Base-by-base conservation (phyloP, 257 asterid genomes). In the Cynanchum wilfordii region DNA sequence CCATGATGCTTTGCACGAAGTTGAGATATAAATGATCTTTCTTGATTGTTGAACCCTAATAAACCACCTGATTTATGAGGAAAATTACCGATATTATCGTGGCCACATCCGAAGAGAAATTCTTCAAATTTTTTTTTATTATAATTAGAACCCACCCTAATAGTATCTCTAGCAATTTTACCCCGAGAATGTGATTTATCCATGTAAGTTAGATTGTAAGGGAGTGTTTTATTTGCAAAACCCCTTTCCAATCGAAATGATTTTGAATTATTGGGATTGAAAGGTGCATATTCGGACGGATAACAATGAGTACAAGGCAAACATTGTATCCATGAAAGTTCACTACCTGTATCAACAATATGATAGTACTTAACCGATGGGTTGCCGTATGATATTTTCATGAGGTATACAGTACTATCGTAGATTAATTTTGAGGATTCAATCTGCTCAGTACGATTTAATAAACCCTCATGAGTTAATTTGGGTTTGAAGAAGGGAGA, bases 1-100 rank as follows among this genome's bases (percentile, higher is more conserved):
- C 82, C 80, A 6, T 19, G 47, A 25, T 72, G 59, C 7, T 44
- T 13, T 4, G 76, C 5, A 10, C 78, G 65, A 25, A 86, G 10
- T 52, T 84, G 88, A 1, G 51, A 67, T 12, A 84, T 36, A 10
- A 86, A 75, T 0, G 85, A 84, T 30, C 16, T n/a, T 20, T 72
- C 33, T 40, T 82, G 81, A 40, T 71, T 73, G 15, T 87, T 83
- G 30, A 86, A 75, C 12, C 88, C 88, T 5, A 82, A 71, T 3
- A 86, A 71, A 0, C 55, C 70, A 0, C 36, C 73, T 0, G 25
- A 22, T 25, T 58, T 58, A 24, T 3, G 19, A 16, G 65, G 65
- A 29, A 82, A 52, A 52, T 7, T 17, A 52, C 57, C 25, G 2
- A 1, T n/a, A 4, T 13, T 78, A 0, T 42, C 0, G 44, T 68